Evolutionary conservation across 108 stramenopile genomes (phyloP), one percentile per base, ranked within the genome.

Genomic region (Cyclotella sp.): DNA sequence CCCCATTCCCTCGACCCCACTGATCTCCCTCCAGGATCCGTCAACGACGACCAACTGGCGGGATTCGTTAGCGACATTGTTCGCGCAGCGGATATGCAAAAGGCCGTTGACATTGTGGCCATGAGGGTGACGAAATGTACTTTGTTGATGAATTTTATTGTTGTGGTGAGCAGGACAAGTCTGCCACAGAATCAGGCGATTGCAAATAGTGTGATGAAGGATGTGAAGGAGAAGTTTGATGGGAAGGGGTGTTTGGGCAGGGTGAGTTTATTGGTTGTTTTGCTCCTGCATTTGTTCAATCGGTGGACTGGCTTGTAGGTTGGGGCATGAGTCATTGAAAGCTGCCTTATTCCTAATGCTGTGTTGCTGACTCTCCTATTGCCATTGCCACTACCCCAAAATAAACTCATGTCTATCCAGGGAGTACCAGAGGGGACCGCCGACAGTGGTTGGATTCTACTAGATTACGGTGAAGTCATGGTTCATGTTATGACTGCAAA

Each of bases 161-260:
- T 98, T n/a, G 67, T 98, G 7, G 51, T 88, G 13, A 84, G 74
- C 19, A 96, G 96, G 24, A 97, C 93, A 58, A 89, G 88, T 52
- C 78, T 94, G 44, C 97, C 97, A 3, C 97, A 98, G 66, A 98
- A 96, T 79, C 91, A 93, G 82, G 97, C 97, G 61, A 98, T 98
- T 86, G 93, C 92, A 22, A 86, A 81, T 41, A 86, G 89, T 67
- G 89, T 98, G 55, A 78, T 71, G 44, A 78, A 91, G 0, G 94
- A 93, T 68, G 93, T 98, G 22, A 53, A 69, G 61, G 93, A 94
- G 63, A 26, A 76, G 18, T 44, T 55, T 39, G 82, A 86, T 29
- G 86, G 89, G 13, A 68, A 63, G 51, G 40, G 79, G 15, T 80
- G 79, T 59, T 71, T 78, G 54, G 84, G 87, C 18, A 89, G 79